These are phyloP conservation scores for Theobroma cacao DNA, from an alignment of 345 rosid genomes.

Conservation along the genomic window DNA sequence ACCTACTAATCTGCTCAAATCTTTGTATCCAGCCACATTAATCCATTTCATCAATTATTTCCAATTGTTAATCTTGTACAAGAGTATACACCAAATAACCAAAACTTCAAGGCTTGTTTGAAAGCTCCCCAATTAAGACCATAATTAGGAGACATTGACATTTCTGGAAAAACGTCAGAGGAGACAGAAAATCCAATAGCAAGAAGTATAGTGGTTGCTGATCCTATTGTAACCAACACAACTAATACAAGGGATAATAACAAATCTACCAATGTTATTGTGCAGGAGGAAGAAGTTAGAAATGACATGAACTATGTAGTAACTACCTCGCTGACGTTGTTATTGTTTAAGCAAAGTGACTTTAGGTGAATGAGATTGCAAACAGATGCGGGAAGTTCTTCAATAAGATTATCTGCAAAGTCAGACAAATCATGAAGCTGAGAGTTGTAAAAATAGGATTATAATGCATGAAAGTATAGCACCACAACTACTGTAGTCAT, in stretches of 20 bases:
- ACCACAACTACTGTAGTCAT: neutral
- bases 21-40: neutral
- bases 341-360: conserved; percentile 70
- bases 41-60: neutral
- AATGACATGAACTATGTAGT: neutral
- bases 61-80: neutral
- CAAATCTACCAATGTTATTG: neutral
- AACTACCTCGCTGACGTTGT: conserved; percentile 69
- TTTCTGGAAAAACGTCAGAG: neutral
- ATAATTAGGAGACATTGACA: neutral
- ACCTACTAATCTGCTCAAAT: neutral
- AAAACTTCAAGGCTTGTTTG: neutral
- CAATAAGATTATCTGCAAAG: conserved; percentile 75
- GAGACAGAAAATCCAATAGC: neutral
- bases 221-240: neutral
- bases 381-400: conserved; percentile 78
- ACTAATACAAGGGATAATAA: neutral
- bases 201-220: neutral
- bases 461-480: neutral
- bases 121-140: neutral
- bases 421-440: conserved; percentile 22
- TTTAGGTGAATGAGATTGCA: conserved; percentile 78
- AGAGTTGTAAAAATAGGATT: conserved; percentile 2
- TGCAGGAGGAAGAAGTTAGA: neutral
- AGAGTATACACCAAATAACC: neutral